Evolutionary conservation across 2,329 filamentous ascomycete genomes (phyloP).

Genomic region (Monilinia polystroma): DNA sequence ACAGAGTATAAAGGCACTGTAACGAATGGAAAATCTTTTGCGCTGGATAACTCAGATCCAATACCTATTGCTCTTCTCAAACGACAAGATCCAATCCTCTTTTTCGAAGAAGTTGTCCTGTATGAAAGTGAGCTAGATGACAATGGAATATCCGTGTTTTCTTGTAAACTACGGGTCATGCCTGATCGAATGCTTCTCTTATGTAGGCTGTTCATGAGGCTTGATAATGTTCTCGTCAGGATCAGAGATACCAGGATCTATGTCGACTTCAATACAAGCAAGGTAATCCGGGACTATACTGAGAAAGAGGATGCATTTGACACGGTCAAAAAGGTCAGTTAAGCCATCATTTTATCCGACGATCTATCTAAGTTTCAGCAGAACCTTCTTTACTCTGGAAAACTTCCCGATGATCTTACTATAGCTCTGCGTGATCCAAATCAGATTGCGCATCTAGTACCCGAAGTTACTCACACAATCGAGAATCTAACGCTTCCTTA

Average conservation of each 20-base stretch:
- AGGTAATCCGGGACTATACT: constrained; percentile 86
- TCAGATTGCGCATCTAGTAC: constrained; percentile 66
- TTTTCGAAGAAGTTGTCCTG: constrained; percentile 93
- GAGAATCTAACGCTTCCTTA: constrained; percentile 47
- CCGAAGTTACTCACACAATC: constrained; percentile 64
- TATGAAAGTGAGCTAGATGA: constrained; percentile 98
- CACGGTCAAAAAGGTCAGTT: constrained; percentile 66
- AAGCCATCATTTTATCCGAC: background rate
- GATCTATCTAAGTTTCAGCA: constrained; percentile 36
- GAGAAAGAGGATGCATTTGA: constrained; percentile 82
- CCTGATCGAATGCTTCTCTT: constrained; percentile 82
- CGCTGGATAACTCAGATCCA: constrained; percentile 38
- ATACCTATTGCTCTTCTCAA: constrained; percentile 87
- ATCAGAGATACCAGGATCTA: constrained; percentile 90
- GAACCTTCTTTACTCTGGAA: constrained; percentile 51
- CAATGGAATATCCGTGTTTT: constrained; percentile 89
- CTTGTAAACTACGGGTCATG: constrained; percentile 91
- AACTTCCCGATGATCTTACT: constrained; percentile 68
- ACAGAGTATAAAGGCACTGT: constrained; percentile 80
- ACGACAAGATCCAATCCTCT: constrained; percentile 87
- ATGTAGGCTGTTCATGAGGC: constrained; percentile 83
- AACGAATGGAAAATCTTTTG: constrained; percentile 38
- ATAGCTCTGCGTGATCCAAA: constrained; percentile 79
- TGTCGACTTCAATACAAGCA: constrained; percentile 77
- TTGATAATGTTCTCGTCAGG: constrained; percentile 85